phyloP scores from a whole-genome alignment of 1,284 basidiomycete species.

The Wallemia hederae region DNA sequence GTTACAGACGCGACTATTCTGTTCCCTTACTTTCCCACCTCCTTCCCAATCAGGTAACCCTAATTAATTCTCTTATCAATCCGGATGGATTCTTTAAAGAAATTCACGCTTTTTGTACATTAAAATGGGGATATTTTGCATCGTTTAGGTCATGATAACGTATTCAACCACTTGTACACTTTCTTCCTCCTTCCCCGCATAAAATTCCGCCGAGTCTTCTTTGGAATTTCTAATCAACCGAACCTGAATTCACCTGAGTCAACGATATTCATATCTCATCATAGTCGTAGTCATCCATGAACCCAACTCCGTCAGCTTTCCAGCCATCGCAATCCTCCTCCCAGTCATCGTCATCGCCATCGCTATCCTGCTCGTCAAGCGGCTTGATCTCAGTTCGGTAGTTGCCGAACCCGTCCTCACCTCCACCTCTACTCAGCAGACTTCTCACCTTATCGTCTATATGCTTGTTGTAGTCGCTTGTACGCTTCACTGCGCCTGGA shows the following conservation, averaged over 20 bases:
- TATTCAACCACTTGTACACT: background rate
- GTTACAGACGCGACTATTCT: too few species aligned
- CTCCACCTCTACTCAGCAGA: background rate
- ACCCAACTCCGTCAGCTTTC: background rate
- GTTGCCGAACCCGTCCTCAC: background rate
- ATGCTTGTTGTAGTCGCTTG: background rate
- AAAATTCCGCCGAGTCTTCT: background rate
- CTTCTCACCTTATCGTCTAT: background rate
- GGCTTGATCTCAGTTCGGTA: background rate
- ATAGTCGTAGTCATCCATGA: background rate
- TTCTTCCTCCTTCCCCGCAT: background rate
- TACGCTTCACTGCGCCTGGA: background rate
- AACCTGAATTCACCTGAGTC: too few species aligned
- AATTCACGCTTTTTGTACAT: too few species aligned
- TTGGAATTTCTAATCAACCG: too few species aligned
- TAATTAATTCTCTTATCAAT: background rate
- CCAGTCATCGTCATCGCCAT: background rate
- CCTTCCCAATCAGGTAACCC: background rate
- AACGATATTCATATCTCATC: background rate
- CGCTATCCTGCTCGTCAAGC: background rate
- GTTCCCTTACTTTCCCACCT: too few species aligned
- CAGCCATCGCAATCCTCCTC: background rate
- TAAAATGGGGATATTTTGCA: too few species aligned
- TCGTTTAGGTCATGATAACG: too few species aligned
- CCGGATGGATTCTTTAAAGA: too few species aligned